Evolutionary conservation across 2,329 filamentous ascomycete species (phyloP).

Genomic region (Alternaria brassicicola): DNA sequence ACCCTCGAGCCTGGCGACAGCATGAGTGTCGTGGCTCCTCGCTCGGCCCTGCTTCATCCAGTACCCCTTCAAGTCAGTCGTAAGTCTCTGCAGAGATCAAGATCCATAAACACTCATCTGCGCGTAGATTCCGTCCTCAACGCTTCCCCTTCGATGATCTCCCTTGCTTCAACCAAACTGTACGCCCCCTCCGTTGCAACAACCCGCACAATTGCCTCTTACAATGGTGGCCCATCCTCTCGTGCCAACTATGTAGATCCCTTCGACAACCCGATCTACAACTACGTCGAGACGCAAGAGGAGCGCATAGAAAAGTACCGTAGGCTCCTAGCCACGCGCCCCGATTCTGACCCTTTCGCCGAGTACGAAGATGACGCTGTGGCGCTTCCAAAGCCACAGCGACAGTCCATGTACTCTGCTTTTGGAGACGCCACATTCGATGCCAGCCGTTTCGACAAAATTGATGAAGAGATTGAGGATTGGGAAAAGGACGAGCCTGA

Average conservation of each 20-base stretch:
- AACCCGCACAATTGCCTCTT: conserved; percentile 15
- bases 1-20: conserved; percentile 6
- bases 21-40: not conserved
- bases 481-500: not conserved
- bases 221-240: conserved; percentile 5
- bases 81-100: not conserved
- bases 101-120: not conserved
- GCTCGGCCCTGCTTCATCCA: not conserved
- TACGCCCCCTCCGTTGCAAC: not conserved
- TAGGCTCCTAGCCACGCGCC: not conserved
- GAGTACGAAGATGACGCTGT: not conserved
- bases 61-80: not conserved
- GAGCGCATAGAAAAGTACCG: conserved; percentile 10
- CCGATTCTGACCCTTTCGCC: not conserved
- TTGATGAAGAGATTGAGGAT: conserved; percentile 10
- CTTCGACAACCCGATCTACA: conserved; percentile 12
- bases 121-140: not conserved
- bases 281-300: not conserved
- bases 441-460: conserved; percentile 3
- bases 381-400: conserved; percentile 10
- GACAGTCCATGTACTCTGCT: conserved; percentile 13
- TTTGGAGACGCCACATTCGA: conserved; percentile 6
- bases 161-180: not conserved
- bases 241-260: conserved; percentile 3
- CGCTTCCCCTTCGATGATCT: not conserved